Percentiles rank a stretch among this genome's conserved stretches.
These are phyloP conservation scores for Biscogniauxia mediterranea DNA, from an alignment of 2,329 filamentous ascomycete species.

Conservation along the genomic window DNA sequence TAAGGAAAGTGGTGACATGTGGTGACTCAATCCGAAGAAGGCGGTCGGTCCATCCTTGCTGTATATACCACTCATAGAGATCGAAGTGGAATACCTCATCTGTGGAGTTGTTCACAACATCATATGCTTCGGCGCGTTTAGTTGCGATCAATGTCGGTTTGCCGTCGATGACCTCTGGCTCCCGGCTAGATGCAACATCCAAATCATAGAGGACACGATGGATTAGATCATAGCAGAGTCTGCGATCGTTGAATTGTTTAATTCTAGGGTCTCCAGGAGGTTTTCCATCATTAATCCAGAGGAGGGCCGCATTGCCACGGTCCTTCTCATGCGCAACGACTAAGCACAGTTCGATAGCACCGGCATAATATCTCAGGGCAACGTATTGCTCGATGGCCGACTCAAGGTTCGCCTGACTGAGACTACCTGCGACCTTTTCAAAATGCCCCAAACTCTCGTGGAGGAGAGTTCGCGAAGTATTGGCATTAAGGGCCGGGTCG, in stretches of 20 bases:
- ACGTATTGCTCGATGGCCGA: conserved; percentile 78
- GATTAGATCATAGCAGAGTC: conserved; percentile 81
- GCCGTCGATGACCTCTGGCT: conserved; percentile 75
- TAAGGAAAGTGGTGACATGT: conserved; percentile 82
- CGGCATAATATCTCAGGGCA: conserved; percentile 83
- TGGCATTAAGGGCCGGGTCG: conserved; percentile 73
- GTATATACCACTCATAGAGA: conserved; percentile 97
- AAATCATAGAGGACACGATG: conserved; percentile 77
- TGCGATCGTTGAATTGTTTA: conserved; percentile 66
- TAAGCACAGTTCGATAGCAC: conserved; percentile 84
- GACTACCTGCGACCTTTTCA: conserved; percentile 78
- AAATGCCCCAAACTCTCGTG: conserved; percentile 89
- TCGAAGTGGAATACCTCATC: conserved; percentile 96
- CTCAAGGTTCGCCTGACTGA: conserved; percentile 78
- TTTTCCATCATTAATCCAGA: conserved; percentile 83
- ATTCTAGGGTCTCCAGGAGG: conserved; percentile 69
- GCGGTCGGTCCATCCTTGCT: conserved; percentile 79
- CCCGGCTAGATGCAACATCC: conserved; percentile 65
- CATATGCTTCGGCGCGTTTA: conserved; percentile 83
- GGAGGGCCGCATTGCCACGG: conserved; percentile 78
- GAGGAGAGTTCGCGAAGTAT: conserved; percentile 73
- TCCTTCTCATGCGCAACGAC: conserved; percentile 82
- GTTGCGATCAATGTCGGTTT: conserved; percentile 72
- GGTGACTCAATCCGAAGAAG: conserved; percentile 81
- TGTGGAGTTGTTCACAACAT: conserved; percentile 80